These are phyloP conservation scores for Diaporthe australafricana DNA, from an alignment of 2,329 filamentous ascomycete genomes.

Conservation along the genomic window DNA sequence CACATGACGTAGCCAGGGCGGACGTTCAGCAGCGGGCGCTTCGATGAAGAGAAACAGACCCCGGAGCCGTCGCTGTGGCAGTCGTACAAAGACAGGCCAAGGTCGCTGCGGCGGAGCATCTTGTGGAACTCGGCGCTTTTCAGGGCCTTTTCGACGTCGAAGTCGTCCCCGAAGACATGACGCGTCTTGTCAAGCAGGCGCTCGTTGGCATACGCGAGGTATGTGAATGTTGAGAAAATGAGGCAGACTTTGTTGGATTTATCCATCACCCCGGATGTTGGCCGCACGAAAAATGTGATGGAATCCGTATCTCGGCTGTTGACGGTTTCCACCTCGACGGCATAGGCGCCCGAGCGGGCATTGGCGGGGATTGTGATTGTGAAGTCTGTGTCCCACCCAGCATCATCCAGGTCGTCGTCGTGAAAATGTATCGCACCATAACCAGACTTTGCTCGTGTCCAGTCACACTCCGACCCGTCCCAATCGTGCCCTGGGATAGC, in stretches of 20 bases:
- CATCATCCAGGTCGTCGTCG: neutral
- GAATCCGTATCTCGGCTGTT: neutral
- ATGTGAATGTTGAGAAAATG: constrained; percentile 51
- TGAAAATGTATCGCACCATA: neutral
- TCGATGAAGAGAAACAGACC: constrained; percentile 44
- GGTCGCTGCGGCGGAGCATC: constrained; percentile 46
- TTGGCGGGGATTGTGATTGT: neutral
- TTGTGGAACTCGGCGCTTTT: constrained; percentile 38
- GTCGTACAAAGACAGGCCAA: constrained; percentile 52
- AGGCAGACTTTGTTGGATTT: neutral
- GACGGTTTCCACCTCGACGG: neutral
- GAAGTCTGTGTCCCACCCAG: neutral
- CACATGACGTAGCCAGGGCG: constrained; percentile 50
- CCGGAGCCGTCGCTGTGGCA: constrained; percentile 50
- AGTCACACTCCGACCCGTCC: neutral
- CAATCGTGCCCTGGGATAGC: neutral
- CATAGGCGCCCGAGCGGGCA: neutral
- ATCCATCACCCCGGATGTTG: neutral
- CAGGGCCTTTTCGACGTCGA: constrained; percentile 31
- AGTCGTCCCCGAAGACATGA: neutral
- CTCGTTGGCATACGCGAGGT: constrained; percentile 53
- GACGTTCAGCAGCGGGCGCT: constrained; percentile 50
- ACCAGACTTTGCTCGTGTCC: neutral
- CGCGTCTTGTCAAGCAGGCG: constrained; percentile 46
- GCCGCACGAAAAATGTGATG: neutral